Percentiles rank a stretch among this genome's conserved stretches.
These are phyloP conservation scores for Penicillium sp. DNA, from an alignment of 2,329 filamentous ascomycete species.

Conservation along the genomic window DNA sequence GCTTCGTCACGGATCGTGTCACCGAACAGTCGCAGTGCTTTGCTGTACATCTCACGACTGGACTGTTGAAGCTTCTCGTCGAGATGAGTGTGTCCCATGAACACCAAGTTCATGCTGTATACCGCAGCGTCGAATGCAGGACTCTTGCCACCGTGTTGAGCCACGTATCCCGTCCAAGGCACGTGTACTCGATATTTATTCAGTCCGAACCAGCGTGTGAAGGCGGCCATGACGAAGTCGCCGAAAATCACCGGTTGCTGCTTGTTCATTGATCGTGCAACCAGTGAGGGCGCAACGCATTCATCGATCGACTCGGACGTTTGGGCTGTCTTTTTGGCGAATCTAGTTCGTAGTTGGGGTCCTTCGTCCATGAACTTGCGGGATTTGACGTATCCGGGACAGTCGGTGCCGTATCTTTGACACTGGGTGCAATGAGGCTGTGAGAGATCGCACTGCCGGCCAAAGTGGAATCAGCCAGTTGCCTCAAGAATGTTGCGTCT, in stretches of 20 bases:
- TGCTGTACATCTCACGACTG: slow-evolving; percentile 32
- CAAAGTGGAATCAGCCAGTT: neutral
- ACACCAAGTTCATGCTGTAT: slow-evolving; percentile 32
- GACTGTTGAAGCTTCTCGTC: slow-evolving; percentile 29
- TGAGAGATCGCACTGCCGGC: slow-evolving; percentile 26
- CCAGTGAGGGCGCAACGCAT: slow-evolving; percentile 24
- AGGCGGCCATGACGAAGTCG: slow-evolving; percentile 27
- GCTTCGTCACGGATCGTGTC: slow-evolving; percentile 25
- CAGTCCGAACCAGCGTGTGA: slow-evolving; percentile 26
- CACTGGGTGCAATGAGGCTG: slow-evolving; percentile 35
- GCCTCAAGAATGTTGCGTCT: neutral
- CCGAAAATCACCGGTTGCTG: slow-evolving; percentile 28
- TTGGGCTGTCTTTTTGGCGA: slow-evolving; percentile 12
- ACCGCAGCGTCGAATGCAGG: slow-evolving; percentile 28
- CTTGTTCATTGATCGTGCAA: slow-evolving; percentile 21
- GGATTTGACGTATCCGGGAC: slow-evolving; percentile 31
- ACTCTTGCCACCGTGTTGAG: slow-evolving; percentile 21
- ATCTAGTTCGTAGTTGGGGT: slow-evolving; percentile 29
- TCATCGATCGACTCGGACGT: slow-evolving; percentile 23
- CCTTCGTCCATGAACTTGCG: slow-evolving; percentile 39
- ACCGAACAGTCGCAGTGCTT: slow-evolving; percentile 33
- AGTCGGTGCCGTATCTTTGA: slow-evolving; percentile 33
- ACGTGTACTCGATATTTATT: slow-evolving; percentile 27
- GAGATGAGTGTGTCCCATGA: slow-evolving; percentile 28
- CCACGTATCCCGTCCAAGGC: slow-evolving; percentile 25